Evolutionary conservation across 495 filamentous ascomycete genomes (phyloP).

Genomic region (Penicillium verhagenii): DNA sequence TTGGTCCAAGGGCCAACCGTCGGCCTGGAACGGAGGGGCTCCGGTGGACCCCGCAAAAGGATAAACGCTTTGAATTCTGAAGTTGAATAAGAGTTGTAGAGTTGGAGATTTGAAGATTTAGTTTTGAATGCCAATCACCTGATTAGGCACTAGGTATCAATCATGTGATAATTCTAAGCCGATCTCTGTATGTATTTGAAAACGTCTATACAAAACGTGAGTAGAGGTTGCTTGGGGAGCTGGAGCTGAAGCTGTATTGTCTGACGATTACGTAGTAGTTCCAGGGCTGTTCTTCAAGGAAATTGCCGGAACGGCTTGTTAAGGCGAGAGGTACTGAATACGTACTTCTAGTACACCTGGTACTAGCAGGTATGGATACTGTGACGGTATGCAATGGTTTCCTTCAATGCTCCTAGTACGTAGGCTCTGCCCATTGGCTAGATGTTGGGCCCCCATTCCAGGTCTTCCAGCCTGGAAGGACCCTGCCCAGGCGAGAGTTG

Average conservation of each 20-base stretch:
- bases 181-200: too few species aligned
- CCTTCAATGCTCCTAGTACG: too few species aligned
- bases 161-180: not conserved
- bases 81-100: not conserved
- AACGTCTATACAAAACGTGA: not conserved
- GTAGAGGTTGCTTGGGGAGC: too few species aligned
- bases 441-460: not conserved
- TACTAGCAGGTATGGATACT: too few species aligned
- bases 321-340: too few species aligned
- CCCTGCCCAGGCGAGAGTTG: too few species aligned
- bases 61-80: not conserved
- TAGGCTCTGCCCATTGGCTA: not conserved
- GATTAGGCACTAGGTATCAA: too few species aligned
- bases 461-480: not conserved
- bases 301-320: too few species aligned
- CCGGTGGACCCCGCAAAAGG: constrained; percentile 25
- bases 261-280: not conserved
- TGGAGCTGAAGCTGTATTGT: not conserved
- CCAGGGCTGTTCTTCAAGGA: too few species aligned
- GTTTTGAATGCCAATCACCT: not conserved
- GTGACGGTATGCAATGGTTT: too few species aligned
- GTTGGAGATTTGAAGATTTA: too few species aligned
- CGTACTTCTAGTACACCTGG: too few species aligned
- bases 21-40: constrained; percentile 11
- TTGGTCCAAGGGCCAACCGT: constrained; percentile 15